phyloP scores from a whole-genome alignment of 345 rosid species.

The Bretschneidera sinensis region DNA sequence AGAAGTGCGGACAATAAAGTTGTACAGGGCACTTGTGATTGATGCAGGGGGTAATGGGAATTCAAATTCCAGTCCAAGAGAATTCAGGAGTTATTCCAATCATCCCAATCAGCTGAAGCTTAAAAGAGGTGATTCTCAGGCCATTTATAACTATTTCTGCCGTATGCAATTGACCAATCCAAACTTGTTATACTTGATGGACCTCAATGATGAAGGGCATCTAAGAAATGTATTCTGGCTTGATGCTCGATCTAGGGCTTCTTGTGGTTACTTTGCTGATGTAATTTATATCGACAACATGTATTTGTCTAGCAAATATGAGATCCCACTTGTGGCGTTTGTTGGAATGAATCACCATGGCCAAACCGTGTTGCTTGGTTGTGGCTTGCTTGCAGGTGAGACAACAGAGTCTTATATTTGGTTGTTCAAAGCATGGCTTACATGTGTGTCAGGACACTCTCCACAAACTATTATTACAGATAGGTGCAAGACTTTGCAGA shows the following conservation, averaged over 20 bases:
- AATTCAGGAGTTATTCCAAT: slow-evolving; percentile 25
- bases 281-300: slow-evolving; percentile 54
- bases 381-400: slow-evolving; percentile 69
- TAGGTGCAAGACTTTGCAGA: slow-evolving; percentile 53
- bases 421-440: slow-evolving; percentile 60
- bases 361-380: slow-evolving; percentile 48
- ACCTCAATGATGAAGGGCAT: slow-evolving; percentile 62
- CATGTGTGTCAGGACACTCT: slow-evolving; percentile 38
- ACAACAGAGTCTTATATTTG: slow-evolving; percentile 53
- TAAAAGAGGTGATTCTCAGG: slow-evolving; percentile 51
- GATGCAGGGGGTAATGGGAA: slow-evolving; percentile 44
- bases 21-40: slow-evolving; percentile 50
- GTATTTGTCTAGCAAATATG: slow-evolving; percentile 47
- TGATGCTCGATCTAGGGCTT: slow-evolving; percentile 53
- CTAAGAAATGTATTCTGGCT: slow-evolving; percentile 65
- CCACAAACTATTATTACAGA: slow-evolving; percentile 65
- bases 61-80: slow-evolving; percentile 27
- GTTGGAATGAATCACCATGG: slow-evolving; percentile 71
- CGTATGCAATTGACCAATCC: slow-evolving; percentile 67
- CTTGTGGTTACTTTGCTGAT: slow-evolving; percentile 52
- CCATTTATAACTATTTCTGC: slow-evolving; percentile 54
- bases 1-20: slow-evolving; percentile 48
- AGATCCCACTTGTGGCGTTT: slow-evolving; percentile 55
- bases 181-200: slow-evolving; percentile 63
- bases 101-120: slow-evolving; percentile 39